phyloP scores from a whole-genome alignment of 495 filamentous ascomycete genomes.

The Podospora pseudopauciseta region DNA sequence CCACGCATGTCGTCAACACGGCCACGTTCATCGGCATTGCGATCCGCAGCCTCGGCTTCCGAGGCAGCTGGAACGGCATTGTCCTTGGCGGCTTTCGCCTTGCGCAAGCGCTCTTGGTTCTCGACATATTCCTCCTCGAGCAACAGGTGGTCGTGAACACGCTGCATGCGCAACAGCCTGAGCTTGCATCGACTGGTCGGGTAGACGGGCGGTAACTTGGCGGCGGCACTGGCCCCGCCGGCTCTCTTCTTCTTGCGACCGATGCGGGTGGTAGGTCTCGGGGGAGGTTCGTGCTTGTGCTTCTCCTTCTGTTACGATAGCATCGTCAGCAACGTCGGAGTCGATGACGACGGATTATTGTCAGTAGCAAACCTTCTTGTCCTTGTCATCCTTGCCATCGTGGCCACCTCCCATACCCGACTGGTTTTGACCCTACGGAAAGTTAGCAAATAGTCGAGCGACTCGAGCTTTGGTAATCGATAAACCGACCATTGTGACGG shows the following conservation, averaged over 20 bases:
- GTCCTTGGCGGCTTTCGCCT: constrained; percentile 78
- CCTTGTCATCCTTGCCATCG: constrained; percentile 69
- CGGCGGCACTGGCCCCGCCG: constrained; percentile 85
- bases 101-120: constrained; percentile 93
- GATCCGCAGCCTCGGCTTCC: constrained; percentile 60
- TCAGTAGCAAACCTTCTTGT: constrained; percentile 76
- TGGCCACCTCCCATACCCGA: constrained; percentile 69
- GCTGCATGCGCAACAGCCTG: constrained; percentile 94
- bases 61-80: constrained; percentile 51
- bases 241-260: constrained; percentile 97
- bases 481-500: constrained; percentile 29
- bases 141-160: constrained; percentile 93
- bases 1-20: constrained; percentile 98
- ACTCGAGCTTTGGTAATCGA: background rate
- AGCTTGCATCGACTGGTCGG: constrained; percentile 97
- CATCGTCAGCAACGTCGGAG: constrained; percentile 19
- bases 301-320: constrained; percentile 78
- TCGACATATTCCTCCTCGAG: constrained; percentile 98
- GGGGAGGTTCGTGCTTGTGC: constrained; percentile 98
- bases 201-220: constrained; percentile 89
- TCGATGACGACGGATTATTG: background rate
- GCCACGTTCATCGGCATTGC: constrained; percentile 91
- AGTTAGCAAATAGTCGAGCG: constrained; percentile 21
- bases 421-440: constrained; percentile 76
- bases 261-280: constrained; percentile 92